Evolutionary conservation across 1,284 basidiomycete species (phyloP).

Genomic region (Ceratobasidium sp.): DNA sequence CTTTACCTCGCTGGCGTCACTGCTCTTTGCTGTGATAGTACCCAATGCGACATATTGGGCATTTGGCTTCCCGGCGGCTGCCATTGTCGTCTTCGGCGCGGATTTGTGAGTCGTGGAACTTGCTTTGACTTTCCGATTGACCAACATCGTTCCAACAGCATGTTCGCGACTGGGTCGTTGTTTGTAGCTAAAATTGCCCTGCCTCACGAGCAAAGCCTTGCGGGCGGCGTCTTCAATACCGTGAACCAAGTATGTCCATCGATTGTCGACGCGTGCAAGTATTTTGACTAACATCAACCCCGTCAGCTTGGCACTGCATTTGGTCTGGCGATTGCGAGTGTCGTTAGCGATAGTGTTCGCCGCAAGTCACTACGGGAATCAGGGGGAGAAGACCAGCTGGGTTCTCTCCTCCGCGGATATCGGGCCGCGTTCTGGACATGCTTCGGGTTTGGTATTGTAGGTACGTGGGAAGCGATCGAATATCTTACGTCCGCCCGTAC

Average conservation of each 20-base stretch:
- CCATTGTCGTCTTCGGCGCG: slow-evolving; percentile 79
- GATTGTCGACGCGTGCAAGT: slow-evolving; percentile 5
- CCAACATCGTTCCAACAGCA: slow-evolving; percentile 54
- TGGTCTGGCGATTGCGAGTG: slow-evolving; percentile 80
- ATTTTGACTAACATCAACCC: neutral
- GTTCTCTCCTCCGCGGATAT: slow-evolving; percentile 66
- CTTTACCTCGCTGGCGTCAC: slow-evolving; percentile 73
- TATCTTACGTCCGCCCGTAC: neutral
- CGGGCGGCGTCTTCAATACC: slow-evolving; percentile 82
- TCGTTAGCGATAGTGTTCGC: slow-evolving; percentile 75
- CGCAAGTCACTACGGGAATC: slow-evolving; percentile 55
- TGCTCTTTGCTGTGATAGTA: slow-evolving; percentile 81
- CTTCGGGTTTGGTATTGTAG: slow-evolving; percentile 72
- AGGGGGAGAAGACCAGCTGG: slow-evolving; percentile 55
- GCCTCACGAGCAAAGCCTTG: slow-evolving; percentile 83
- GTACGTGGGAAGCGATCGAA: slow-evolving; percentile 56
- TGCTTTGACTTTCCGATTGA: neutral
- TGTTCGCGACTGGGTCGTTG: slow-evolving; percentile 79
- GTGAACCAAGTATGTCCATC: slow-evolving; percentile 76
- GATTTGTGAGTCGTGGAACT: slow-evolving; percentile 68
- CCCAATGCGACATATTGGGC: slow-evolving; percentile 79
- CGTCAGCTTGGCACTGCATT: slow-evolving; percentile 77
- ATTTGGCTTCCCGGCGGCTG: slow-evolving; percentile 83
- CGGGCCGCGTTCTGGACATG: slow-evolving; percentile 74
- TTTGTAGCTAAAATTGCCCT: slow-evolving; percentile 81